Base-by-base conservation (phyloP, 202 grass and related monocot species). In the Elaeis oleifera region DNA sequence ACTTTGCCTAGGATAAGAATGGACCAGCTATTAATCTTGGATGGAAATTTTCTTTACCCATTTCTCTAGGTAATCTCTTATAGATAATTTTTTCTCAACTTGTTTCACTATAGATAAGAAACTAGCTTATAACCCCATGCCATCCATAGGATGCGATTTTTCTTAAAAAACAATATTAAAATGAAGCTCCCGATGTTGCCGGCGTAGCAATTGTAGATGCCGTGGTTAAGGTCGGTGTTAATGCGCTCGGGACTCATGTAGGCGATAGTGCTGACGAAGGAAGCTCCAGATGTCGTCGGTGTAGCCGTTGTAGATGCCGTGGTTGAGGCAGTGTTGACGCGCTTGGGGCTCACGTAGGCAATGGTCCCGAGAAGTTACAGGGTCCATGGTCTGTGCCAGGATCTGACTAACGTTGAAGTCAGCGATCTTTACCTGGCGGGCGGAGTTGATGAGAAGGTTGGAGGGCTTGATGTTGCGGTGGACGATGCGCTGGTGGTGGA, bases 231-330 rank as follows among this genome's bases (percentile, higher is more conserved):
- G 26, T 54, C 25, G 23, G 51, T 67, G 50, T 67, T 54, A 25
- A 67, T 67, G 22, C 64, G 16, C 64, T 67, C 64, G 25, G 51
- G 64, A 25, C 64, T 67, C 17, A 32, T 54, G 64, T 67, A 67
- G 22, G 51, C 64, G 64, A 54, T 54, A 16, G 64, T 67, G 9
- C 64, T 26, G 2, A 53, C 17, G 14, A 2, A 24, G 23, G 23
- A 24, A 20, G 20, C 20, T 20, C 20, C 20, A 20, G 20, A 20
- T 20, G 20, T 20, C 20, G 20, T 20, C 20, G 20, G 20, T 20
- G 20, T 20, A 20, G 20, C 20, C 20, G 20, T 20, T 20, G 20
- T 67, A 67, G 64, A 17, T 17, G 25, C 64, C 64, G 8, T 67
- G 17, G n/a, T 67, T 54, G 49, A 53, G 63, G 26, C 25, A 16